Evolutionary conservation across 176 grass and related monocot genomes (phyloP).

Genomic region (Triticum urartu): DNA sequence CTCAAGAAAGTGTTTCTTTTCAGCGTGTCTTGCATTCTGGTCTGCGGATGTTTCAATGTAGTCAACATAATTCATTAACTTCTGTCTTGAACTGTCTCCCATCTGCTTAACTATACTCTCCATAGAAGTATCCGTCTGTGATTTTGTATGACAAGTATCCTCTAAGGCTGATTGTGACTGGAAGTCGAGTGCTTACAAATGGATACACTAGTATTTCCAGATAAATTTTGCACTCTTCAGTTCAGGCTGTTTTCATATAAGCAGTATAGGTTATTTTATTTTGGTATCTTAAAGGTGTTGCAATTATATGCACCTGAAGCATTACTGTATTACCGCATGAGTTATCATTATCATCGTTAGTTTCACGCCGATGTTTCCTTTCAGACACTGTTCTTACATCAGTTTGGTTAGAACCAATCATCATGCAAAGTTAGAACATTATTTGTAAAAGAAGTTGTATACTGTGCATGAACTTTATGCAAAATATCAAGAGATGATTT

Average conservation of each 20-base stretch:
- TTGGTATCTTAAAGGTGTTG: background rate
- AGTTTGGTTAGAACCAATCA: conserved; percentile 11
- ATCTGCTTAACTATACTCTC: background rate
- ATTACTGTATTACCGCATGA: background rate
- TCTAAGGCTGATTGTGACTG: background rate
- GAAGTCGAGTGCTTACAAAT: background rate
- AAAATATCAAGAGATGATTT: conserved; percentile 7
- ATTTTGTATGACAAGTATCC: background rate
- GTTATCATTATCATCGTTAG: background rate
- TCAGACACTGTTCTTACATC: background rate
- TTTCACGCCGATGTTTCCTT: background rate
- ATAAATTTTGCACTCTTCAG: background rate
- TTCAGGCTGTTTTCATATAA: background rate
- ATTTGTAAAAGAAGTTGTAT: background rate
- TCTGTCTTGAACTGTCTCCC: background rate
- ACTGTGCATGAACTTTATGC: background rate
- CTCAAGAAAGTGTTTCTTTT: background rate
- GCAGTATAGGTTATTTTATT: background rate
- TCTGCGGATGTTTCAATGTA: background rate
- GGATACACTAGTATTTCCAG: background rate
- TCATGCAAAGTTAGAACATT: conserved; percentile 13
- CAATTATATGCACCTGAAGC: background rate
- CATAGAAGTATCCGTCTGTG: background rate
- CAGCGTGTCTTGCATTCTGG: background rate
- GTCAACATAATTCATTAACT: background rate